These are phyloP conservation scores for Laburnicola sp. DNA, from an alignment of 2,329 filamentous ascomycete genomes.

Conservation along the genomic window DNA sequence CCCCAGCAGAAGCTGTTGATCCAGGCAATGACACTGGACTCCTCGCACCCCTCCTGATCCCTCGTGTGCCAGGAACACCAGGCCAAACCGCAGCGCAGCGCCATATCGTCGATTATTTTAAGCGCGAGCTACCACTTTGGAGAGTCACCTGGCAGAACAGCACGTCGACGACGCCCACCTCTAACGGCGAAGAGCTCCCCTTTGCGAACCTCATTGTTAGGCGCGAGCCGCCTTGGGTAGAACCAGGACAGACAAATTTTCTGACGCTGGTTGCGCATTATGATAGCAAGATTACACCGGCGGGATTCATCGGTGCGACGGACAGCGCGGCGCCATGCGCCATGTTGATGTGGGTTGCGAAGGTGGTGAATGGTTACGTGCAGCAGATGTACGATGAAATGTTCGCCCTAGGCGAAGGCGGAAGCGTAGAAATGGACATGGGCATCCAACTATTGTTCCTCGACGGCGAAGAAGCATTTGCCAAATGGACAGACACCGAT, in stretches of 20 bases:
- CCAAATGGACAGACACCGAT: constrained; percentile 75
- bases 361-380: constrained; percentile 77
- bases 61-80: constrained; percentile 84
- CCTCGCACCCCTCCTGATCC: constrained; percentile 81
- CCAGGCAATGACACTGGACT: constrained; percentile 70
- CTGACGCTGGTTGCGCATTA: constrained; percentile 93
- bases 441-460: constrained; percentile 88
- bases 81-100: constrained; percentile 72
- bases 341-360: constrained; percentile 84
- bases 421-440: constrained; percentile 69
- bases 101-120: constrained; percentile 86
- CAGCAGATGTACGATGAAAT: constrained; percentile 80
- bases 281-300: constrained; percentile 77
- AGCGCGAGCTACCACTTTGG: constrained; percentile 74
- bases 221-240: constrained; percentile 82
- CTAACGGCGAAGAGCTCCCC: constrained; percentile 69
- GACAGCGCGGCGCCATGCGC: constrained; percentile 95
- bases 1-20: constrained; percentile 74
- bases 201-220: constrained; percentile 87
- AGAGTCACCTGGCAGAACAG: constrained; percentile 83
- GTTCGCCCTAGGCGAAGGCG: constrained; percentile 57
- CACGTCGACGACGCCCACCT: constrained; percentile 78
- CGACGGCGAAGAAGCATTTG: constrained; percentile 93
- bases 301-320: constrained; percentile 89
- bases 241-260: constrained; percentile 72